phyloP scores from a whole-genome alignment of 139 green algal genomes.

The Chlamydomonas sp. region DNA sequence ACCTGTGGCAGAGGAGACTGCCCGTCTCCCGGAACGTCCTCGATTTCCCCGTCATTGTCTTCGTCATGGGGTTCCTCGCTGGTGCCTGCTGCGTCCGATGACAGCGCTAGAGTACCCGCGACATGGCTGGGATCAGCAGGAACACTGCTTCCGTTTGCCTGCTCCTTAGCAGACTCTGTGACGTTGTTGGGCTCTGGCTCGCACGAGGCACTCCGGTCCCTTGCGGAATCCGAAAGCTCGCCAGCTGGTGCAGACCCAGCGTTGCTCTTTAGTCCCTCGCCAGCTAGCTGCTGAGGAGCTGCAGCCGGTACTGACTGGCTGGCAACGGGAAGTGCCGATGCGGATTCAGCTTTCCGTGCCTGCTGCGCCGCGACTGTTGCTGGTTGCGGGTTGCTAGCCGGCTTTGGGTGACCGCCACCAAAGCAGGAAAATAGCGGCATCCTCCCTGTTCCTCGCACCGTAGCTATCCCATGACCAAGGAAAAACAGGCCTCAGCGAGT shows the following conservation, averaged over 20 bases:
- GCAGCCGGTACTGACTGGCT: no score
- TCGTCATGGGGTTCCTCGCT: neutral
- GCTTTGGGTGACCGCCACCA: neutral
- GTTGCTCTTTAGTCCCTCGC: no score
- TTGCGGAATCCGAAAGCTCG: no score
- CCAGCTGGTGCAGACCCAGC: no score
- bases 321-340: no score
- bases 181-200: no score
- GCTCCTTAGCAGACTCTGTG: no score
- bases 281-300: no score
- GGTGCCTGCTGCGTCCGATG: neutral
- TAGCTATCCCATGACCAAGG: neutral
- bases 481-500: neutral
- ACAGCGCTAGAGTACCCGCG: neutral
- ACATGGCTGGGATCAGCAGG: no score
- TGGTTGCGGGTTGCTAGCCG: neutral
- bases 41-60: neutral
- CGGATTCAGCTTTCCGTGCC: neutral
- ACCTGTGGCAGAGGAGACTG: neutral
- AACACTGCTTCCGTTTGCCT: no score
- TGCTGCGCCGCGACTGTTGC: neutral
- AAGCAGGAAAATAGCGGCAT: slow-evolving; percentile 37
- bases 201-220: no score
- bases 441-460: neutral
- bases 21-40: neutral